These are phyloP conservation scores for Gloeopeniophorella convolvens DNA, from an alignment of 768 basidiomycete genomes.

Conservation along the genomic window DNA sequence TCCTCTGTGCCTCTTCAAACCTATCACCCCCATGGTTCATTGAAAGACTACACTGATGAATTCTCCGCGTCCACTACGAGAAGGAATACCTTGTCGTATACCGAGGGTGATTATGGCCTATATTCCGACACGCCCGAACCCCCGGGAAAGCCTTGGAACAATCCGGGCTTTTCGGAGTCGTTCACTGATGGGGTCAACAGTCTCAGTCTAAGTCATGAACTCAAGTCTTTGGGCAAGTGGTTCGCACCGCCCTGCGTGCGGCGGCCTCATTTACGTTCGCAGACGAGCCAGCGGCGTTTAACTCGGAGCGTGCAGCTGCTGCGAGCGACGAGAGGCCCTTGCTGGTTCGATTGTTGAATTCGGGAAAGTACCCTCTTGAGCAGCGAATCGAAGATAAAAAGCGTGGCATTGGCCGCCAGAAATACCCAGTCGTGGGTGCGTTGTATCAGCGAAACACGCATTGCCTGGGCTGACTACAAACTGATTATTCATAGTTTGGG, in stretches of 20 bases:
- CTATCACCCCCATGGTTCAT: neutral
- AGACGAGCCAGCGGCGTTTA: neutral
- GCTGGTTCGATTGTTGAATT: conserved; percentile 7
- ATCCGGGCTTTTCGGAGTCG: neutral
- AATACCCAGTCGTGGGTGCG: conserved; percentile 70
- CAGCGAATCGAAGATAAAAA: conserved; percentile 87
- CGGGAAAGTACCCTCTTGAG: conserved; percentile 48
- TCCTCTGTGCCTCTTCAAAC: conserved; percentile 1
- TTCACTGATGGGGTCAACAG: neutral
- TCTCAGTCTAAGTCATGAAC: conserved; percentile 2
- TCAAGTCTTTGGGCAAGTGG: conserved; percentile 11
- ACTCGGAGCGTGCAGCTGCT: neutral
- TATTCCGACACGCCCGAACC: neutral
- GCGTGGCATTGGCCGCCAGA: conserved; percentile 78
- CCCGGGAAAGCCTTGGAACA: neutral
- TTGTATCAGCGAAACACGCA: conserved; percentile 1
- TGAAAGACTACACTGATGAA: neutral
- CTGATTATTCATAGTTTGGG: conserved; percentile 45
- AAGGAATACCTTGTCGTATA: conserved; percentile 9
- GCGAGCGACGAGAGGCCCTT: neutral
- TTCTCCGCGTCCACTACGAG: neutral
- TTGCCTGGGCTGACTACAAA: neutral
- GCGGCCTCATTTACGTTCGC: neutral
- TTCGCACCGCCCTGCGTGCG: too few species aligned
- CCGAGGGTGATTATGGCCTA: conserved; percentile 8